phyloP scores from a whole-genome alignment of 1,284 basidiomycete species.

The Ganoderma boninense region DNA sequence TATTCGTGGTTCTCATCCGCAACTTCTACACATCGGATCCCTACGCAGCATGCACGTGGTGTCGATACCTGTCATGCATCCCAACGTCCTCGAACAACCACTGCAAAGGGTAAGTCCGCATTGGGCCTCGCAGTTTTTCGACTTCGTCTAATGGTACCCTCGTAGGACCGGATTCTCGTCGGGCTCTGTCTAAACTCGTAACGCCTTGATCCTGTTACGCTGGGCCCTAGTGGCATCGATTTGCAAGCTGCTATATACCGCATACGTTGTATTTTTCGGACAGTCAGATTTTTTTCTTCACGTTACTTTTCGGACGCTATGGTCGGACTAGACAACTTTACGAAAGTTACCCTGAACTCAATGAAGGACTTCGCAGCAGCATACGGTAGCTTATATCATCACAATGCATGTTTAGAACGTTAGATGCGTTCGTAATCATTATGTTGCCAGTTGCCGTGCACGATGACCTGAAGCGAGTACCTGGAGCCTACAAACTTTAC shows the following conservation, averaged over 20 bases:
- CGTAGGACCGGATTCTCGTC: slow-evolving; percentile 6
- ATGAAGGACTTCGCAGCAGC: background rate
- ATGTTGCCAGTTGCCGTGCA: background rate
- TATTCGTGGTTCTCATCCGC: slow-evolving; percentile 83
- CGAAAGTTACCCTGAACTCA: background rate
- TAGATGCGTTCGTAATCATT: background rate
- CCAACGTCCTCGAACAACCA: slow-evolving; percentile 81
- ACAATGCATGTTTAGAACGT: background rate
- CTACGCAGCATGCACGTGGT: slow-evolving; percentile 89
- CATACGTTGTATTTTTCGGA: background rate
- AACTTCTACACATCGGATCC: slow-evolving; percentile 93
- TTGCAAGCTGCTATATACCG: background rate
- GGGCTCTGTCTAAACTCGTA: background rate
- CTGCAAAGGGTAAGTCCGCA: slow-evolving; percentile 67
- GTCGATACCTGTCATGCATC: slow-evolving; percentile 89
- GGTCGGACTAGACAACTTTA: background rate
- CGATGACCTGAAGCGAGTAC: background rate
- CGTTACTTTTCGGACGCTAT: background rate
- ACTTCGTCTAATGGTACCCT: background rate
- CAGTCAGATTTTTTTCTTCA: background rate
- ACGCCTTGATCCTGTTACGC: background rate
- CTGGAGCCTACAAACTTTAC: background rate
- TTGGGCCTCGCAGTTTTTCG: background rate
- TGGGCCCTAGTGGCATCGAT: background rate
- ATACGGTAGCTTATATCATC: background rate